These are phyloP conservation scores for Apiospora hydei DNA, from an alignment of 2,329 filamentous ascomycete genomes.

Conservation along the genomic window DNA sequence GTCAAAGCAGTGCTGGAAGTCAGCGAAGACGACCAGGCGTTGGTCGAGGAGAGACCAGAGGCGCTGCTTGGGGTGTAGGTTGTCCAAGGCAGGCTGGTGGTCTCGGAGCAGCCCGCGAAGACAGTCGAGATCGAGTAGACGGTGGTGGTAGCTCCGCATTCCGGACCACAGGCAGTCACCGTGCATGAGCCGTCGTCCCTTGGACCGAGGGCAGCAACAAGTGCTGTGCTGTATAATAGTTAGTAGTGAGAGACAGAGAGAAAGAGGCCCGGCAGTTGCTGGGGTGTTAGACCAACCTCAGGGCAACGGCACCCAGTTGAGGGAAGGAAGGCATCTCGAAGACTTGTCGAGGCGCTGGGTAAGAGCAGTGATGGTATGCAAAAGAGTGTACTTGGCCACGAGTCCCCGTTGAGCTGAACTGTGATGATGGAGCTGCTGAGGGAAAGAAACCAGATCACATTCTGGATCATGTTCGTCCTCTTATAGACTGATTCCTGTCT, in stretches of 20 bases:
- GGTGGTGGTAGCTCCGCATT: conserved; percentile 32
- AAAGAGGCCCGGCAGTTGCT: background rate
- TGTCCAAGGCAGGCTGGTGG: background rate
- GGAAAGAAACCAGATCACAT: background rate
- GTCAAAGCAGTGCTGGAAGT: background rate
- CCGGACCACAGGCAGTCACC: conserved; percentile 31
- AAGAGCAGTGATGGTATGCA: conserved; percentile 23
- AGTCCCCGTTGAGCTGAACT: conserved; percentile 26
- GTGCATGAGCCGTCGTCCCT: conserved; percentile 37
- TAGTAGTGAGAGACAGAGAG: conserved; percentile 29
- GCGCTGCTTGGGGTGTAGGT: background rate
- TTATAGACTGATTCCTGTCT: background rate
- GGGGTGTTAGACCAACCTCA: conserved; percentile 34
- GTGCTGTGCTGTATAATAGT: conserved; percentile 33
- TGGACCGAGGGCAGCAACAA: conserved; percentile 34
- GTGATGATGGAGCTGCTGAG: conserved; percentile 10
- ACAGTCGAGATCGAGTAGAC: conserved; percentile 33
- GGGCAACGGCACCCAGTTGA: conserved; percentile 36
- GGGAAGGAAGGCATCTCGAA: conserved; percentile 35
- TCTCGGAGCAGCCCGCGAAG: conserved; percentile 35
- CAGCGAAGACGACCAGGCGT: conserved; percentile 20
- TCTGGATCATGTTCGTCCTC: background rate
- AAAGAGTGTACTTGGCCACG: conserved; percentile 38
- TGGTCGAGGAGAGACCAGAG: background rate
- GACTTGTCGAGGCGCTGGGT: background rate